These are phyloP conservation scores for Tricholoma hemisulphureum DNA, from an alignment of 768 basidiomycete species.

Conservation along the genomic window DNA sequence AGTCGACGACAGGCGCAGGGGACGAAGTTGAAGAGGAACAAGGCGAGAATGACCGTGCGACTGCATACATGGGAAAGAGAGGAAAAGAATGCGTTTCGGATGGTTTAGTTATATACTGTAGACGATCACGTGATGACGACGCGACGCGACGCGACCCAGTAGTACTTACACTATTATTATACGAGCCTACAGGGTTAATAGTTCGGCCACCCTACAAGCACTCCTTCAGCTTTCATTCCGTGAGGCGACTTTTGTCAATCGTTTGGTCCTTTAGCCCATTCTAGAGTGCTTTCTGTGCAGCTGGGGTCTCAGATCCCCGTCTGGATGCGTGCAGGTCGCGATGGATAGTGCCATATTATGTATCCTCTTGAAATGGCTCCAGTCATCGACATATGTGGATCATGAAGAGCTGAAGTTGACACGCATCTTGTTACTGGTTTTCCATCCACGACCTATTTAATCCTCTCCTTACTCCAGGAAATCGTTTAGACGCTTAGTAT, in stretches of 20 bases:
- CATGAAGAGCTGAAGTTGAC: background rate
- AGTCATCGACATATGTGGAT: background rate
- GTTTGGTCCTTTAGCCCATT: constrained; percentile 44
- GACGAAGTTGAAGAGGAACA: constrained; percentile 54
- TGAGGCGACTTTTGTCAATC: constrained; percentile 35
- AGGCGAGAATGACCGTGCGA: constrained; percentile 23
- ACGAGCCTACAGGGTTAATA: background rate
- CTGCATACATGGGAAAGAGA: constrained; percentile 13
- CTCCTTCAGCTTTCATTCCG: constrained; percentile 33
- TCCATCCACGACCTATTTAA: constrained; percentile 42
- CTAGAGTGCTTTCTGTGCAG: constrained; percentile 37
- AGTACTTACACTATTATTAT: background rate
- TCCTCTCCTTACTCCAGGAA: constrained; percentile 38
- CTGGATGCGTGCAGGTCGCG: constrained; percentile 36
- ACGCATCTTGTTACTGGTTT: constrained; percentile 23
- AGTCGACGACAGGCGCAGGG: constrained; percentile 32
- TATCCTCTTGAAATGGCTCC: constrained; percentile 23
- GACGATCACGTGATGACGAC: constrained; percentile 20
- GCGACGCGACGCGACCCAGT: background rate
- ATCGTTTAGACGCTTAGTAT: constrained; percentile 32
- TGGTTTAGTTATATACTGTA: background rate
- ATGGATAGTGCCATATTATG: constrained; percentile 34
- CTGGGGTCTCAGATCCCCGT: constrained; percentile 50
- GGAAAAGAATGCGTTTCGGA: background rate
- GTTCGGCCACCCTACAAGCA: constrained; percentile 37